Evolutionary conservation across 306 rosid species (phyloP).

Genomic region (Fragaria ananassa): DNA sequence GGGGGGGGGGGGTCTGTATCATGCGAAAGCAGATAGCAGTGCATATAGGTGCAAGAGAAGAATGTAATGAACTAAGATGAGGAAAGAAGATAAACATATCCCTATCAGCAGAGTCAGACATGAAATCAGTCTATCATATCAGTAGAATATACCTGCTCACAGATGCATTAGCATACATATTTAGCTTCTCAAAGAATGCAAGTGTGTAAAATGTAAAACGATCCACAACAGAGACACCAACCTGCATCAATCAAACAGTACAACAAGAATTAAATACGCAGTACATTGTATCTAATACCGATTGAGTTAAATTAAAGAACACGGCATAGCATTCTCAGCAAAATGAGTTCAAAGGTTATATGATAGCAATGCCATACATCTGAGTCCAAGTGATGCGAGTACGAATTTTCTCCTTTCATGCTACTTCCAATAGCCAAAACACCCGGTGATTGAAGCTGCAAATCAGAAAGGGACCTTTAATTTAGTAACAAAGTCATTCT

Average conservation of each 20-base stretch:
- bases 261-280: slow-evolving; percentile 11
- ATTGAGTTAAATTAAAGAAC: background rate
- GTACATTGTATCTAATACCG: slow-evolving; percentile 11
- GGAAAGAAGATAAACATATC: background rate
- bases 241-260: slow-evolving; percentile 40
- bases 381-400: slow-evolving; percentile 95
- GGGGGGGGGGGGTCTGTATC: too few relatives aligned
- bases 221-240: slow-evolving; percentile 96
- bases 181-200: slow-evolving; percentile 85
- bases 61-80: background rate
- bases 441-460: slow-evolving; percentile 94
- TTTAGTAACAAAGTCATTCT: slow-evolving; percentile 31
- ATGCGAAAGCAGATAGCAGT: background rate
- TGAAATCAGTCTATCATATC: background rate
- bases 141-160: slow-evolving; percentile 62
- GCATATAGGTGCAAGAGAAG: background rate
- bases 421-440: slow-evolving; percentile 97
- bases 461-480: slow-evolving; percentile 30
- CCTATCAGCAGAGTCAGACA: background rate
- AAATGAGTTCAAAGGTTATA: background rate
- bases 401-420: slow-evolving; percentile 96
- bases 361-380: slow-evolving; percentile 47
- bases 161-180: slow-evolving; percentile 91
- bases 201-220: slow-evolving; percentile 94
- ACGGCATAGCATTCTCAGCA: slow-evolving; percentile 13